Percentiles rank a stretch among this genome's conserved stretches.
Evolutionary conservation across 306 rosid genomes (phyloP).

Genomic region (Albizia julibrissin): DNA sequence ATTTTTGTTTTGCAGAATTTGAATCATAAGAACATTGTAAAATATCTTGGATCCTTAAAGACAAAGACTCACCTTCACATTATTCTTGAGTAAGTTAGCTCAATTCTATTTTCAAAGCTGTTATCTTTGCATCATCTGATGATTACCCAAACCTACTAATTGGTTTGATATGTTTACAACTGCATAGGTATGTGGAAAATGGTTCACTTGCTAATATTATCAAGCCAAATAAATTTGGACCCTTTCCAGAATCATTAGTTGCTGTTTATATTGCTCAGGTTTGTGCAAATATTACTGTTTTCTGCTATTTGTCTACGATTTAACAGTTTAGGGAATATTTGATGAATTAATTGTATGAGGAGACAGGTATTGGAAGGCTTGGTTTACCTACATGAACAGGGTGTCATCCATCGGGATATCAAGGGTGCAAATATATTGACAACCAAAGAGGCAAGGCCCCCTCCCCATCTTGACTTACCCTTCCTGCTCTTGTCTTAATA

Average conservation of each 20-base stretch:
- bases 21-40: conserved; percentile 98
- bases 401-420: conserved; percentile 97
- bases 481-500: neutral
- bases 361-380: conserved; percentile 96
- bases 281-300: conserved; percentile 31
- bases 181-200: conserved; percentile 88
- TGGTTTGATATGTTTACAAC: conserved; percentile 28
- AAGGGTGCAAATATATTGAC: conserved; percentile 99
- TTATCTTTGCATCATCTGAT: conserved; percentile 13
- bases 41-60: conserved; percentile 97
- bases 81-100: conserved; percentile 81
- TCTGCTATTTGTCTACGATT: conserved; percentile 23
- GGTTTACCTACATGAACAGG: conserved; percentile 98
- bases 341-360: conserved; percentile 32
- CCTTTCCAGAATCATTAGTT: conserved; percentile 97
- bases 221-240: conserved; percentile 99
- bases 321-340: conserved; percentile 11
- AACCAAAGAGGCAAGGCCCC: conserved; percentile 81
- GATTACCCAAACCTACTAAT: conserved; percentile 16
- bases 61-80: conserved; percentile 97
- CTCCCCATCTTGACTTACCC: neutral
- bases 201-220: conserved; percentile 98
- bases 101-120: conserved; percentile 21
- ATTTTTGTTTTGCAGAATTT: conserved; percentile 71
- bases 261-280: conserved; percentile 98